Percentiles rank a stretch among this genome's conserved stretches.
These are phyloP conservation scores for Kwoniella shandongensis DNA, from an alignment of 768 basidiomycete genomes.

Conservation along the genomic window DNA sequence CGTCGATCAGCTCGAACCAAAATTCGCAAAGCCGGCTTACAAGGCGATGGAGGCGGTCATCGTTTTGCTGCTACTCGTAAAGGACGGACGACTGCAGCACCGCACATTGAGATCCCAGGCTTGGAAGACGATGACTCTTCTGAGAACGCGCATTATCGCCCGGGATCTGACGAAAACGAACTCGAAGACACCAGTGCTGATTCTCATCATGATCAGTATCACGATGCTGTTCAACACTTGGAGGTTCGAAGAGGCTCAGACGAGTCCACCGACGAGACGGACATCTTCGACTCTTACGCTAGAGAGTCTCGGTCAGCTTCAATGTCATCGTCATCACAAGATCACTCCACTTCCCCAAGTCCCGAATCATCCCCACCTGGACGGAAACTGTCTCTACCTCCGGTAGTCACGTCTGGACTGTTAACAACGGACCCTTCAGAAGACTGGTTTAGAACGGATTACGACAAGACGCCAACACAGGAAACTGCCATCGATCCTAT, in stretches of 20 bases:
- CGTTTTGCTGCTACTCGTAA: constrained; percentile 64
- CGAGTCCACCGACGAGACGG: constrained; percentile 71
- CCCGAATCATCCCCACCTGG: constrained; percentile 35
- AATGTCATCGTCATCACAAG: constrained; percentile 31
- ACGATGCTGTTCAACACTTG: constrained; percentile 47
- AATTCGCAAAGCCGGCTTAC: constrained; percentile 79
- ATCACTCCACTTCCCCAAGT: constrained; percentile 28
- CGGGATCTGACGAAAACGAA: constrained; percentile 16
- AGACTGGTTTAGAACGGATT: constrained; percentile 31
- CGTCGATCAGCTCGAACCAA: constrained; percentile 91
- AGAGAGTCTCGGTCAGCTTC: constrained; percentile 33
- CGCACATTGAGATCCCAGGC: constrained; percentile 23
- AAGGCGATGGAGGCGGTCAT: constrained; percentile 77
- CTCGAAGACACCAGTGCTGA: constrained; percentile 19
- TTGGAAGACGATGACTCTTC: constrained; percentile 31
- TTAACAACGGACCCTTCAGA: constrained; percentile 13
- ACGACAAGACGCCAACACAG: constrained; percentile 45
- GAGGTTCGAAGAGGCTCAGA: constrained; percentile 55
- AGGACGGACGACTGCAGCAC: constrained; percentile 55
- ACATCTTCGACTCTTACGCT: constrained; percentile 81
- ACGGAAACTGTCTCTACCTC: constrained; percentile 27
- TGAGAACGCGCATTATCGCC: constrained; percentile 10
- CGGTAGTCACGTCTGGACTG: constrained; percentile 14
- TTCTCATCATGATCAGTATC: constrained; percentile 56
- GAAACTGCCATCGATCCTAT: constrained; percentile 35